Evolutionary conservation across 1,284 basidiomycete species (phyloP).

Genomic region (Sporisorium scitamineum): DNA sequence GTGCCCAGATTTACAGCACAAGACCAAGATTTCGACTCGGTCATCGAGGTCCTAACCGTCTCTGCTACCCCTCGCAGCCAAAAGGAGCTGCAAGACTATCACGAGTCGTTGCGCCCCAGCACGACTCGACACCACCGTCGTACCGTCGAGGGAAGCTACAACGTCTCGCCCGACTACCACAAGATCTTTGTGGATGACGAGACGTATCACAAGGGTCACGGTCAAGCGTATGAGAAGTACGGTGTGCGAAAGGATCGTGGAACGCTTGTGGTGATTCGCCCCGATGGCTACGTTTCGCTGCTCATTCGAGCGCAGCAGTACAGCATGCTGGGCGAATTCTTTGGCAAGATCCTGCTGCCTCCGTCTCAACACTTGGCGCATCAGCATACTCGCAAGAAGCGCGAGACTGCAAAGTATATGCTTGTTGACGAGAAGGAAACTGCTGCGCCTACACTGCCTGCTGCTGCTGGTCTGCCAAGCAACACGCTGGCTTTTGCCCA

Average conservation of each 20-base stretch:
- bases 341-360: slow-evolving; percentile 19
- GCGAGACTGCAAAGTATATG: slow-evolving; percentile 20
- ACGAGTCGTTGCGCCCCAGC: slow-evolving; percentile 17
- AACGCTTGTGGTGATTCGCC: slow-evolving; percentile 35
- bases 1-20: slow-evolving; percentile 21
- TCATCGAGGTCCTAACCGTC: slow-evolving; percentile 43
- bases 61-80: slow-evolving; percentile 23
- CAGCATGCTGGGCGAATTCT: slow-evolving; percentile 22
- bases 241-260: slow-evolving; percentile 23
- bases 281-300: slow-evolving; percentile 41
- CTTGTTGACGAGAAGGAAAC: slow-evolving; percentile 2
- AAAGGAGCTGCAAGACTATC: slow-evolving; percentile 21
- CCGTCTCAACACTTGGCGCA: slow-evolving; percentile 15
- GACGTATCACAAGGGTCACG: slow-evolving; percentile 39
- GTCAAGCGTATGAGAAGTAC: slow-evolving; percentile 32
- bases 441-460: slow-evolving; percentile 4
- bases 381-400: slow-evolving; percentile 31
- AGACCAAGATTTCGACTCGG: slow-evolving; percentile 32
- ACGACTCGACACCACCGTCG: slow-evolving; percentile 25
- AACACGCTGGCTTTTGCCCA: slow-evolving; percentile 19
- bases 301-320: slow-evolving; percentile 15
- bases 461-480: slow-evolving; percentile 7
- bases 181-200: slow-evolving; percentile 43
- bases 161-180: slow-evolving; percentile 33
- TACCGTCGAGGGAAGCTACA: slow-evolving; percentile 25